Conservation (phyloP, 2,329 filamentous ascomycete genomes). For the Fusarium staphyleae region DNA sequence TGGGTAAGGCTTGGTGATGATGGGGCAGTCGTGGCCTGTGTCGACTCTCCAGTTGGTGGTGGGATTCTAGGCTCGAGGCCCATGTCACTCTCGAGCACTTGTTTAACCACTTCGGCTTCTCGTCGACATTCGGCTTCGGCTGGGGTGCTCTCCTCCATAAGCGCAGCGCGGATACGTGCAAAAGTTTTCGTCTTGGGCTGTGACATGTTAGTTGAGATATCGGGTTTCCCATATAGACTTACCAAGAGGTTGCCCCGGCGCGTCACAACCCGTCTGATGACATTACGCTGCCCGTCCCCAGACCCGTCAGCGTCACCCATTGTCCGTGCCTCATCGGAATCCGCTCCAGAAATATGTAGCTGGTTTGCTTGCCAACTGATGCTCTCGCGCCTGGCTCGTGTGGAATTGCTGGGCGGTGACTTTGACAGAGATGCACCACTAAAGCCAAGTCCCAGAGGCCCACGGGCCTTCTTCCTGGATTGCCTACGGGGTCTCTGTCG, state of each 20-base stretch:
- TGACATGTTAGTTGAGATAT: conserved; percentile 40
- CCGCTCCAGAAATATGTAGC: conserved; percentile 80
- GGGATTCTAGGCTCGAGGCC: conserved; percentile 59
- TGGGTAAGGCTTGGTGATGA: conserved; percentile 74
- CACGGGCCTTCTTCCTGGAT: conserved; percentile 62
- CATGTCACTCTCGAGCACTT: conserved; percentile 89
- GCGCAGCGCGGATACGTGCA: conserved; percentile 86
- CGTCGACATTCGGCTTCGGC: conserved; percentile 87
- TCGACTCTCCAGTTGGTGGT: conserved; percentile 52
- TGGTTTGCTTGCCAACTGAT: conserved; percentile 91
- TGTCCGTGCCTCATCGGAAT: conserved; percentile 69
- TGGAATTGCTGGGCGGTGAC: conserved; percentile 70
- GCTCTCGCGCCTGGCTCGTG: conserved; percentile 77
- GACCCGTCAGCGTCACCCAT: conserved; percentile 65
- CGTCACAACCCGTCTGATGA: conserved; percentile 83
- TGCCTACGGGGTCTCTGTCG: conserved; percentile 75
- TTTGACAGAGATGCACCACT: conserved; percentile 64
- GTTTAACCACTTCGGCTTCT: conserved; percentile 94
- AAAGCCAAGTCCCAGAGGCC: conserved; percentile 59
- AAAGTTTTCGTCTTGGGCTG: conserved; percentile 97
- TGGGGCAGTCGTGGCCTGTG: conserved; percentile 63
- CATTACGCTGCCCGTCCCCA: conserved; percentile 70
- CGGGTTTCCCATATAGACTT: conserved; percentile 46
- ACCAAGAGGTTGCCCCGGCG: conserved; percentile 88
- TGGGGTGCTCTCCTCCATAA: conserved; percentile 87